Evolutionary conservation across 805 yeast species (phyloP), one percentile per base, ranked within the genome.

Genomic region (Yarrowia hollandica): DNA sequence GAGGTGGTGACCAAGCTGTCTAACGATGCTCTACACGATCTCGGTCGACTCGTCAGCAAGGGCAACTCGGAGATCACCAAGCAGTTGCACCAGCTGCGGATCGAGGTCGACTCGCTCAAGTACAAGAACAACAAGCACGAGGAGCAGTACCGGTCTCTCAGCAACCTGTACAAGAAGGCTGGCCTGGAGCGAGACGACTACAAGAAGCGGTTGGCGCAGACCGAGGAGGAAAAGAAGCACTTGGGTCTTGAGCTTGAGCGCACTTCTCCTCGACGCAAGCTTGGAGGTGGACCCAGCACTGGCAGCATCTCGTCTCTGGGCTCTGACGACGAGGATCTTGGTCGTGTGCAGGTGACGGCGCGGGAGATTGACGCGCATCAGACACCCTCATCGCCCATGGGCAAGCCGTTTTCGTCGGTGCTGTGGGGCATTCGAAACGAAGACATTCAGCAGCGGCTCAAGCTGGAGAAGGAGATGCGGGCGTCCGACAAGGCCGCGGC

Each of bases 381-480:
- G 35, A 3, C 52, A 2, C 35, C n/a, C 10, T 21, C 44, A 5
- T 52, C 58, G 18, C 58, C 58, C 18, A 52, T 37, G 58, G 52
- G 52, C 52, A 52, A 52, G 34, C 58, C 58, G 19, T 35, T 52
- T 12, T 37, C 44, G 44, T 35, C 42, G 3, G 44, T 52, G n/a
- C 44, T 52, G 12, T 52, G 58, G 58, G 58, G 58, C 7, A 37
- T 37, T 14, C 44, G 58, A 25, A 52, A 52, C 34, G 44, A 52
- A 19, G 58, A 52, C n/a, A 52, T 52, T 19, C 58, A 52, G 26
- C 58, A 35, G 26, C 44, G 58, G 3, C 44, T 52, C 15, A 35
- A 52, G 26, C 25, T 35, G 44, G 58, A 52, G 35, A 52, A 52
- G 35, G 58, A 52, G 58, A 35, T 52, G 58, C 23, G 58, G 7